Percentiles rank a stretch among this genome's conserved stretches.
These are phyloP conservation scores for Symmetrospora coprosmae DNA, from an alignment of 768 basidiomycete genomes.

Conservation along the genomic window DNA sequence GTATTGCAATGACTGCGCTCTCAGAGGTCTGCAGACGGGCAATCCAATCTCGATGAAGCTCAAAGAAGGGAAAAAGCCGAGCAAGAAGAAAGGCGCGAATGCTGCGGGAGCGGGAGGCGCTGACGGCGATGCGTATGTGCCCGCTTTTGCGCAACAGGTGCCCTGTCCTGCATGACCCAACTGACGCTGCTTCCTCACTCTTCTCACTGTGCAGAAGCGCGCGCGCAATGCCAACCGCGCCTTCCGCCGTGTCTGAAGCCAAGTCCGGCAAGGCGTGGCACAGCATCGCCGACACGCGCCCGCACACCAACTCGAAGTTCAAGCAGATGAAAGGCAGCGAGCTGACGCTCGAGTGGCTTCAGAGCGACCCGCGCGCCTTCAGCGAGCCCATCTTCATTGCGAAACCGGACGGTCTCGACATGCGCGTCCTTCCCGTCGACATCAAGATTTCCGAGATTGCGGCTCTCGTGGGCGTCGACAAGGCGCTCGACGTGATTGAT, in stretches of 20 bases:
- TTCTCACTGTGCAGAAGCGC: too few relatives aligned
- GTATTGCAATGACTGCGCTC: slow-evolving; percentile 12
- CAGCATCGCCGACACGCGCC: slow-evolving; percentile 10
- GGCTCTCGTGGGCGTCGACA: slow-evolving; percentile 55
- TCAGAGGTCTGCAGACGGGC: background rate
- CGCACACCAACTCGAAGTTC: background rate
- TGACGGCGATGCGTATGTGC: too few relatives aligned
- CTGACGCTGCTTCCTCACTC: too few relatives aligned
- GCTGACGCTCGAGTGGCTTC: slow-evolving; percentile 47
- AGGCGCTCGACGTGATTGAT: slow-evolving; percentile 82
- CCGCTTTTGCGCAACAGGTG: too few relatives aligned
- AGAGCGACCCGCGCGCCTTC: slow-evolving; percentile 45
- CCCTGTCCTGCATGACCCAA: too few relatives aligned
- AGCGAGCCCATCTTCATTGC: slow-evolving; percentile 70
- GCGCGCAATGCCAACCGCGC: too few relatives aligned
- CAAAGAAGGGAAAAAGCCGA: slow-evolving; percentile 3
- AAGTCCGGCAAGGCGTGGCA: slow-evolving; percentile 17
- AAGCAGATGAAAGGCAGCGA: background rate
- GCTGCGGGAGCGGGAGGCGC: too few relatives aligned
- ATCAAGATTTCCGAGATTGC: slow-evolving; percentile 72
- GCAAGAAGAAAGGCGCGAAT: too few relatives aligned
- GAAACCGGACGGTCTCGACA: slow-evolving; percentile 63
- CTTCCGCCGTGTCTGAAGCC: too few relatives aligned
- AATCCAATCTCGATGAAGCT: slow-evolving; percentile 1
- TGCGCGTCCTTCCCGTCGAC: slow-evolving; percentile 64